Base-by-base conservation (phyloP, 1,139 yeast genomes). In the Taphrina deformans region DNA sequence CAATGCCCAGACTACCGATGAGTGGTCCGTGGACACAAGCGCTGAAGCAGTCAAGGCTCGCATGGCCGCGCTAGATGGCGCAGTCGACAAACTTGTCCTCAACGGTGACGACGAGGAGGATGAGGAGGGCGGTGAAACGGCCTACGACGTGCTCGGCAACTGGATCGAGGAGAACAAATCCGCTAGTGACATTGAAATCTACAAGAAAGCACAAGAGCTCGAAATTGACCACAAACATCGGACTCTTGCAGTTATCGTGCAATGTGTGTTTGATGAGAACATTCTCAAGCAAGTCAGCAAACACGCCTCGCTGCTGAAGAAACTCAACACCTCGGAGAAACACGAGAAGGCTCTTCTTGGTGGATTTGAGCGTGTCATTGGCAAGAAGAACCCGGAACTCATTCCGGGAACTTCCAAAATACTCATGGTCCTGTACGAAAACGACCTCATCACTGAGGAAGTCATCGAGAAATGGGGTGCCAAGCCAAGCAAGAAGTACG, bases 11-110 rank as follows among this genome's bases (percentile, higher is more conserved):
- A 82, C 83, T 60, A 85, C 85, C 69, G 97, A 89, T 72, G 96
- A 90, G 70, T 93, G 99, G 99, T 91, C 98, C 23, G 97, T 92
- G 62, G 99, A 93, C 76, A 89, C 93, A 85, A 89, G 97, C 62
- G 96, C 89, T 75, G 99, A 91, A 77, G 99, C 99, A 65, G 90
- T 95, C 71, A 88, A 89, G 74, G 91, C 89, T 51, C 89, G 99
- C 79, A 97, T 96, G 66, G 81, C 85, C 73, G 96, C 88, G 75
- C 82, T 92, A 70, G 96, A 91, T 77, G 87, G 84, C 53, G 66
- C 56, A 12, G 61, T 55, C 6, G 65, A 52, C 38, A 62, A 62
- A 38, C 31, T 48, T 2, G 72, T 84, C 69, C 74, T 78, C 48
- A 76, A 84, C 55, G 75, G 74, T 23, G 77, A 76, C 56, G 78